A percentile compares a stretch with the other conserved stretches of the same genome.
These are phyloP conservation scores for Coemansia sp. DNA, from an alignment of 192 early-diverging fungal genomes.

Conservation along the genomic window DNA sequence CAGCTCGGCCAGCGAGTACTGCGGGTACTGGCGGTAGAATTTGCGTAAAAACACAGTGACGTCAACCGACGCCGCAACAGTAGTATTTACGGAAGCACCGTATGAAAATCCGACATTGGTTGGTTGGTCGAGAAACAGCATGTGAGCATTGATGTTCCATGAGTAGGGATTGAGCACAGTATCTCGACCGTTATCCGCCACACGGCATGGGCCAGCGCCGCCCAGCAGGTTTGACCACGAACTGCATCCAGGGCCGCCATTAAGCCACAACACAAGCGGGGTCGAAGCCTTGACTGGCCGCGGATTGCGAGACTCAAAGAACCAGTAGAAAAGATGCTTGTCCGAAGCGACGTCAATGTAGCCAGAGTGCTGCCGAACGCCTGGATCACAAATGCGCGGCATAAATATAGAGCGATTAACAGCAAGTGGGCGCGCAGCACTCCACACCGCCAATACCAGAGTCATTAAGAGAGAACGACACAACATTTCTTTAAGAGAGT, in stretches of 20 bases:
- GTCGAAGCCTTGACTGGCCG: slow-evolving; percentile 52
- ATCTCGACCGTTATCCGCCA: slow-evolving; percentile 65
- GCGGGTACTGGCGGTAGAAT: slow-evolving; percentile 76
- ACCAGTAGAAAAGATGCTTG: slow-evolving; percentile 91
- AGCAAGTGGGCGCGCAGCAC: slow-evolving; percentile 6
- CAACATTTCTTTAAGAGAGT: not conserved
- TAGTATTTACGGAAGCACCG: slow-evolving; percentile 67
- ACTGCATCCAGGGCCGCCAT: slow-evolving; percentile 83
- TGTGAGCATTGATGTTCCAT: slow-evolving; percentile 87
- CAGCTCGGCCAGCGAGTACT: slow-evolving; percentile 73
- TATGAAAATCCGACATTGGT: slow-evolving; percentile 89
- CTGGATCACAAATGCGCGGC: slow-evolving; percentile 78
- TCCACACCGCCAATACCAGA: not conserved
- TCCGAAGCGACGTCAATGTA: slow-evolving; percentile 65
- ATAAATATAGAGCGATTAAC: not conserved
- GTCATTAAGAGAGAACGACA: not conserved
- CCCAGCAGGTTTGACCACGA: slow-evolving; percentile 70
- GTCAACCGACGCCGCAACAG: slow-evolving; percentile 74
- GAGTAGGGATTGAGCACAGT: slow-evolving; percentile 74
- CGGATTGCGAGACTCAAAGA: slow-evolving; percentile 84
- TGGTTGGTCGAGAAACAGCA: slow-evolving; percentile 84
- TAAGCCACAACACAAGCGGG: slow-evolving; percentile 76
- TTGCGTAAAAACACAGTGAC: slow-evolving; percentile 86
- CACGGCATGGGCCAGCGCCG: slow-evolving; percentile 85
- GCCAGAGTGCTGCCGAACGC: slow-evolving; percentile 86